These are phyloP conservation scores for Cercospora sojina DNA, from an alignment of 2,329 filamentous ascomycete genomes.

Conservation along the genomic window DNA sequence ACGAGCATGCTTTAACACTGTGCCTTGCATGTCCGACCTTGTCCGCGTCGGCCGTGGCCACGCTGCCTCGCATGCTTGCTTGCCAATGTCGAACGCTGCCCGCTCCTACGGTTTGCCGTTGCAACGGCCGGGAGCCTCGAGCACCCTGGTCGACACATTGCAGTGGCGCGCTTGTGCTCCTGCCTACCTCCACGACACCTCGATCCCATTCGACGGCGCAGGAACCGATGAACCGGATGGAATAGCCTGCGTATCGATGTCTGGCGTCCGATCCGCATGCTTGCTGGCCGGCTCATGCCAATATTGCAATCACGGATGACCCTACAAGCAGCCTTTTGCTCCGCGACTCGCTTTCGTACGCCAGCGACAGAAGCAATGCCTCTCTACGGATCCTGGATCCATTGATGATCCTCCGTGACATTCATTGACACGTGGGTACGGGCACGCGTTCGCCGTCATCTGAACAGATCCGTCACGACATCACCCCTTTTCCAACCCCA, in stretches of 20 bases:
- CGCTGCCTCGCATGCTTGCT: background rate
- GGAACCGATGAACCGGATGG: slow-evolving; percentile 1
- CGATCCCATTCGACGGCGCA: slow-evolving; percentile 3
- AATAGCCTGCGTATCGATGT: background rate
- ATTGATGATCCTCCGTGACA: background rate
- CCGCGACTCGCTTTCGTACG: background rate
- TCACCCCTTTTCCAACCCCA: background rate
- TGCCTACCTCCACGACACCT: background rate
- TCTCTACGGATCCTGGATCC: background rate
- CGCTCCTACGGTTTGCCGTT: background rate
- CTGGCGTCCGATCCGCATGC: background rate
- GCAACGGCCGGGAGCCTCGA: slow-evolving; percentile 1
- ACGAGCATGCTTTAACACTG: background rate
- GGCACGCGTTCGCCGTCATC: background rate
- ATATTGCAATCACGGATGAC: slow-evolving; percentile 5
- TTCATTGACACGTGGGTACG: background rate
- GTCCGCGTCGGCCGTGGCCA: background rate
- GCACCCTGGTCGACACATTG: background rate
- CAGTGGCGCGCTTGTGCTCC: slow-evolving; percentile 4
- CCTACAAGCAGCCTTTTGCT: background rate
- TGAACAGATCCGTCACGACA: background rate
- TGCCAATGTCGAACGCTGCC: background rate
- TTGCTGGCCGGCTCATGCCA: background rate
- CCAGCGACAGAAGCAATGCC: background rate
- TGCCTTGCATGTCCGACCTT: background rate